Base-by-base conservation (phyloP, 306 rosid genomes). In the Mimosa bimucronata region DNA sequence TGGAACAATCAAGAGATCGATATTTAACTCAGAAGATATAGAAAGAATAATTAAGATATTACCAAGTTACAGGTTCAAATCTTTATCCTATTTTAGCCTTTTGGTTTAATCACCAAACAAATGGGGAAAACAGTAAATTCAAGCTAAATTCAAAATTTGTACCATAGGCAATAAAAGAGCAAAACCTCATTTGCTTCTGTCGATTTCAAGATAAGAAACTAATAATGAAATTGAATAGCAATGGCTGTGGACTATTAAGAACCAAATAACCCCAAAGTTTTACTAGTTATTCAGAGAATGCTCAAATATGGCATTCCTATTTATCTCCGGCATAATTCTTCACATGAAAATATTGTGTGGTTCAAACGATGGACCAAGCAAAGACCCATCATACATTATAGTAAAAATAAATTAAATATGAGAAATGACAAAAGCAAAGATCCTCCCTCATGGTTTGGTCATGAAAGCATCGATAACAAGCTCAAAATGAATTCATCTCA, bases 1-100 rank as follows among this genome's bases (percentile, higher is more conserved):
- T 26, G 38, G 66, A 58, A 37, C 38, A 42, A 68, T 75, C 53
- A 61, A 71, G 69, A 61, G 44, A 76, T 37, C 61, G 57, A 18
- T 40, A 42, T 68, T 45, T 30, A 34, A 76, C n/a, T 25, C 21
- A 5, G 57, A 64, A 71, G 21, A 15, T 53, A 55, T 8, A 69
- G 19, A 70, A 60, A n/a, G 16, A 69, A 38, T 4, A 14, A 29
- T 10, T 52, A 30, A 70, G 15, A 30, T 16, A 60, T 25, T 19
- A 76, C 40, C 60, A 75, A 25, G 44, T 69, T 45, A 21, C 19
- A 57, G 42, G 66, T 34, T 52, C 68, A 73, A 28, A 1, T 16
- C 8, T 72, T 38, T 38, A 50, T 37, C 34, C 26, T 10, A 55
- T 67, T 19, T 42, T 26, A 25, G 68, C 70, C 23, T 77, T 11